Percentiles rank a stretch among this genome's conserved stretches.
Evolutionary conservation across 2,329 filamentous ascomycete species (phyloP).

Genomic region (Fusarium anthophilum): DNA sequence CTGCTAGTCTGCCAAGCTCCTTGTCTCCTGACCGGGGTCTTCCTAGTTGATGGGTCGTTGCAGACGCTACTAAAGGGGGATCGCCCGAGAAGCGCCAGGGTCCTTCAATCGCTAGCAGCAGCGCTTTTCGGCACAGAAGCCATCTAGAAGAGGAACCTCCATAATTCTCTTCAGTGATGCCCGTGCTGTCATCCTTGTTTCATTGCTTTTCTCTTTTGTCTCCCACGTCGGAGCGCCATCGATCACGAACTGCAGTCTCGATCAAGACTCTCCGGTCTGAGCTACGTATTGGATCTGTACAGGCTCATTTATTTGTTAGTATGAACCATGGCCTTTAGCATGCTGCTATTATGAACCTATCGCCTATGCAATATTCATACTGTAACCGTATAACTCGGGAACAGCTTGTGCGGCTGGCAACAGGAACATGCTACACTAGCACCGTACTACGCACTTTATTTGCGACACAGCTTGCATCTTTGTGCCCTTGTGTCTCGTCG

Average conservation of each 20-base stretch:
- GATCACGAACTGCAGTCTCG: slow-evolving; percentile 20
- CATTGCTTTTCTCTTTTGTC: slow-evolving; percentile 37
- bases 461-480: slow-evolving; percentile 2
- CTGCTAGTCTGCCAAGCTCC: slow-evolving; percentile 9
- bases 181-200: slow-evolving; percentile 17
- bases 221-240: slow-evolving; percentile 12
- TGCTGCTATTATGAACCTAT: not conserved
- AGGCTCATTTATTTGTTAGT: not conserved
- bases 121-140: slow-evolving; percentile 33
- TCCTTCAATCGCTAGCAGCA: slow-evolving; percentile 18
- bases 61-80: slow-evolving; percentile 34
- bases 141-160: slow-evolving; percentile 38
- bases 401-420: not conserved
- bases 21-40: slow-evolving; percentile 39
- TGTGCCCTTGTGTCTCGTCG: slow-evolving; percentile 1
- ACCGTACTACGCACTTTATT: slow-evolving; percentile 7
- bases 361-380: not conserved
- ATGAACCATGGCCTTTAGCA: not conserved
- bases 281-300: not conserved
- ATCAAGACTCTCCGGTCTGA: slow-evolving; percentile 5
- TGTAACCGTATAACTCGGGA: not conserved
- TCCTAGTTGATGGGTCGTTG: slow-evolving; percentile 18
- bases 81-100: slow-evolving; percentile 30
- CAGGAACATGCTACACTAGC: slow-evolving; percentile 14
- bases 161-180: slow-evolving; percentile 5